A percentile compares a stretch with the other conserved stretches of the same genome.
phyloP scores from a whole-genome alignment of 176 grass and related monocot species.

The Oryza officinalis region DNA sequence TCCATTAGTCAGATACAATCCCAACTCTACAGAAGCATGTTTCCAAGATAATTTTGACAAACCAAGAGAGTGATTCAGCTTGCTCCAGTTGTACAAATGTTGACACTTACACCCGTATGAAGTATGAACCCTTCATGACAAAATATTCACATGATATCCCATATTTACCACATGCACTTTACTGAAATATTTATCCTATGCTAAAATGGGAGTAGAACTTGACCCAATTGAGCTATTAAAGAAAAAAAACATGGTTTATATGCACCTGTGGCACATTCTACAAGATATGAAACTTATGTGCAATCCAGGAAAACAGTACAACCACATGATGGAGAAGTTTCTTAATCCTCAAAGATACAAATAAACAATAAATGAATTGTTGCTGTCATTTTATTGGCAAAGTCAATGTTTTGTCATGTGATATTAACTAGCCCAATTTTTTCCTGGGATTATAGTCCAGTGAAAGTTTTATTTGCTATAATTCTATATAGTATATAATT shows the following conservation, averaged over 20 bases:
- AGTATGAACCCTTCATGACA: slow-evolving; percentile 4
- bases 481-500: background rate
- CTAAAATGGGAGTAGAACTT: slow-evolving; percentile 2
- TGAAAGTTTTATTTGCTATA: background rate
- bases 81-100: background rate
- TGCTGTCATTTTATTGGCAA: slow-evolving; percentile 18
- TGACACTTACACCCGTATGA: background rate
- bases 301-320: background rate
- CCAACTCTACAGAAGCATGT: slow-evolving; percentile 16
- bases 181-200: slow-evolving; percentile 19
- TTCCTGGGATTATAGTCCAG: background rate
- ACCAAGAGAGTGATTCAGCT: background rate
- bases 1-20: slow-evolving; percentile 20
- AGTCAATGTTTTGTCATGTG: background rate
- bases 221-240: background rate
- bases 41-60: slow-evolving; percentile 20
- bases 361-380: background rate
- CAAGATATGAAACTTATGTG: background rate
- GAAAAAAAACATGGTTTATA: slow-evolving; percentile 21
- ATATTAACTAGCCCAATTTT: background rate
- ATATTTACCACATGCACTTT: background rate
- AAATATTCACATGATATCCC: slow-evolving; percentile 10
- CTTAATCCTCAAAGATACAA: slow-evolving; percentile 11
- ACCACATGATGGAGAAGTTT: background rate
- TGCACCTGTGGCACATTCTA: background rate